phyloP scores from a whole-genome alignment of 2,329 filamentous ascomycete genomes.

The Periconia sp. region DNA sequence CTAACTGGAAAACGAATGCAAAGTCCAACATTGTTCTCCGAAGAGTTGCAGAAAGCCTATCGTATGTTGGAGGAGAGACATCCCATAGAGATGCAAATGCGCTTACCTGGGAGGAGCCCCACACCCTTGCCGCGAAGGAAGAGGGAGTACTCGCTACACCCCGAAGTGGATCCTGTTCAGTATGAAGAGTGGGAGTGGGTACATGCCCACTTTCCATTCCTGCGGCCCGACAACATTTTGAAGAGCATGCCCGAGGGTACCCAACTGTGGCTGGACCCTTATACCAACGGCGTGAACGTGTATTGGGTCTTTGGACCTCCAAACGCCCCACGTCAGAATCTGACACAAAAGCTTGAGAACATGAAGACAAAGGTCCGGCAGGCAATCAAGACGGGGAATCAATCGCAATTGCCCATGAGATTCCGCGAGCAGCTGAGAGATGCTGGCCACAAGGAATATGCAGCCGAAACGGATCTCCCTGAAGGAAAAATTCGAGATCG shows the following conservation, averaged over 20 bases:
- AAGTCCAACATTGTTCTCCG: too few species aligned
- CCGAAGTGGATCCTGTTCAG: background rate
- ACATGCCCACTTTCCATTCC: conserved; percentile 29
- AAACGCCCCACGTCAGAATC: background rate
- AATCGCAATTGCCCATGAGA: conserved; percentile 12
- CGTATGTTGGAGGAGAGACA: conserved; percentile 21
- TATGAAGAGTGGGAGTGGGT: conserved; percentile 20
- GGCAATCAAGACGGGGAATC: conserved; percentile 9
- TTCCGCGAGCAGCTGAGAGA: conserved; percentile 8
- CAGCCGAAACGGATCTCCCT: background rate
- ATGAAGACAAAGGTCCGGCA: conserved; percentile 17
- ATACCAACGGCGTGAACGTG: conserved; percentile 22
- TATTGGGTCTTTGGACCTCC: conserved; percentile 25
- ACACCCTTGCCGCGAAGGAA: conserved; percentile 2
- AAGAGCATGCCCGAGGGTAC: conserved; percentile 31
- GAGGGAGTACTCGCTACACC: background rate
- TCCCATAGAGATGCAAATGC: conserved; percentile 23
- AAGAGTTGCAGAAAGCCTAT: conserved; percentile 17
- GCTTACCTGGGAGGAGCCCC: conserved; percentile 9
- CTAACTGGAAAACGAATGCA: too few species aligned
- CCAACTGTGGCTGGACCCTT: conserved; percentile 19
- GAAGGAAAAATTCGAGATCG: background rate
- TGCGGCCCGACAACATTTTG: conserved; percentile 34
- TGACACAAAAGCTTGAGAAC: background rate
- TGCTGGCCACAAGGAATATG: background rate